Conservation (phyloP, 345 rosid species). For the Atalantia buxifolia region DNA sequence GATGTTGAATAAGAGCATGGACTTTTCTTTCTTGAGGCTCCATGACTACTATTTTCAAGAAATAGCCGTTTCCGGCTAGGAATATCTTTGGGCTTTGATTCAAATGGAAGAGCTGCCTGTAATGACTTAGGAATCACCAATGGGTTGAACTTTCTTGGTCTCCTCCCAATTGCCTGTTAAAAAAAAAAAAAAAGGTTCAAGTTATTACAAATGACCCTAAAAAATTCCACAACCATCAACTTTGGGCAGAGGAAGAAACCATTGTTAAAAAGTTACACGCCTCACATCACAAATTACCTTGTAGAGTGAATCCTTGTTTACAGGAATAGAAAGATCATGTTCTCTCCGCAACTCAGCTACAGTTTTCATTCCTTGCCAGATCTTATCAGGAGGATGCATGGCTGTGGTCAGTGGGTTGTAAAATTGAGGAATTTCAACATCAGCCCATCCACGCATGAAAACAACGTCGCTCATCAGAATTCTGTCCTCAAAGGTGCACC, state of each 20-base stretch:
- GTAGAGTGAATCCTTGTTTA: conserved; percentile 82
- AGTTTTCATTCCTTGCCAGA: conserved; percentile 94
- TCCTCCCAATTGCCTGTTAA: conserved; percentile 71
- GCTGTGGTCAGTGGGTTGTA: conserved; percentile 85
- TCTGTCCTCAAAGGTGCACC: conserved; percentile 97
- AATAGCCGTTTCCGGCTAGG: conserved; percentile 41
- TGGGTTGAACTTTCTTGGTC: conserved; percentile 66
- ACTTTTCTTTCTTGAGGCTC: conserved; percentile 57
- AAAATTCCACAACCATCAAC: background rate
- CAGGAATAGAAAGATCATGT: conserved; percentile 57
- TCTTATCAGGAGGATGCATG: conserved; percentile 70
- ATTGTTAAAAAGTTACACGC: background rate
- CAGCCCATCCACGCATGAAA: too few species aligned
- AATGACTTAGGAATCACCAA: conserved; percentile 70
- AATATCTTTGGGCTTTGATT: conserved; percentile 74
- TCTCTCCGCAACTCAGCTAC: conserved; percentile 82
- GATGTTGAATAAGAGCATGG: conserved; percentile 60
- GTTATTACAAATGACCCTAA: background rate
- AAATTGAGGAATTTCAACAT: conserved; percentile 44
- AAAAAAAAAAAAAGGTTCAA: background rate
- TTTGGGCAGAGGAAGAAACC: background rate
- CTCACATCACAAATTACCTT: conserved; percentile 43
- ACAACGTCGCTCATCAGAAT: conserved; percentile 66
- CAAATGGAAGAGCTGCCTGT: conserved; percentile 72
- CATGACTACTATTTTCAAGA: conserved; percentile 59